Percentiles rank a stretch among this genome's conserved stretches.
Evolutionary conservation across 257 asterid genomes (phyloP).

Genomic region (Ilex asprella): DNA sequence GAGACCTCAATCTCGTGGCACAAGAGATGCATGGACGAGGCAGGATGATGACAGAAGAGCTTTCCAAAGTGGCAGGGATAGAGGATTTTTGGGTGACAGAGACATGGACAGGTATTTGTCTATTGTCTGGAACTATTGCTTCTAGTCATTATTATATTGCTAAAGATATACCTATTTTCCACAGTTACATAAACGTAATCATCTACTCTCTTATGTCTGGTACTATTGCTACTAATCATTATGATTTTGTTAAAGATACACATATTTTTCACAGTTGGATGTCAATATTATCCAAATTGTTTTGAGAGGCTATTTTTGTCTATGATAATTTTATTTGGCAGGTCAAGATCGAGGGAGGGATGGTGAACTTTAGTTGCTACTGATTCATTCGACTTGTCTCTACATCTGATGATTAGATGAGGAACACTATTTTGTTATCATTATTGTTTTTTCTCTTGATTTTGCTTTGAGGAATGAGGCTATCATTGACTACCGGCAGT

Average conservation of each 20-base stretch:
- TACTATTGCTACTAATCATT: no score
- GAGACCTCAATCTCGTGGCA: conserved; percentile 83
- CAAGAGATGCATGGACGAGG: conserved; percentile 25
- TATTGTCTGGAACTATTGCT: not conserved
- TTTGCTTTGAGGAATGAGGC: conserved; percentile 53
- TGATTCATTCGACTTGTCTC: conserved; percentile 9
- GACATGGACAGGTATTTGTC: conserved; percentile 57
- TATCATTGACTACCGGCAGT: conserved; percentile 28
- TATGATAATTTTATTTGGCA: conserved; percentile 33
- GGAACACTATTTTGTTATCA: conserved; percentile 43
- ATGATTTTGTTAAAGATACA: not conserved
- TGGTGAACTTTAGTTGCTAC: conserved; percentile 48
- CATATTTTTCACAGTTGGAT: not conserved
- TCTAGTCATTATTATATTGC: no score
- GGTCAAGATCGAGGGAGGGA: conserved; percentile 60
- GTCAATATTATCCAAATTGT: no score
- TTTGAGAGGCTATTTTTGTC: conserved; percentile 7
- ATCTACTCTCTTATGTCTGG: no score
- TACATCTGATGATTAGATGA: conserved; percentile 37
- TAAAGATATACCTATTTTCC: not conserved
- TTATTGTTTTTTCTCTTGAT: conserved; percentile 30
- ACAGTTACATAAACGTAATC: no score
- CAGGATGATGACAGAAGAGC: conserved; percentile 61
- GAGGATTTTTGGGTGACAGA: conserved; percentile 71
- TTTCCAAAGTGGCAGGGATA: conserved; percentile 68